Percentiles rank a stretch among this genome's conserved stretches.
phyloP scores from a whole-genome alignment of 192 early-diverging fungal genomes.

The Phycomyces blakesleeanus region DNA sequence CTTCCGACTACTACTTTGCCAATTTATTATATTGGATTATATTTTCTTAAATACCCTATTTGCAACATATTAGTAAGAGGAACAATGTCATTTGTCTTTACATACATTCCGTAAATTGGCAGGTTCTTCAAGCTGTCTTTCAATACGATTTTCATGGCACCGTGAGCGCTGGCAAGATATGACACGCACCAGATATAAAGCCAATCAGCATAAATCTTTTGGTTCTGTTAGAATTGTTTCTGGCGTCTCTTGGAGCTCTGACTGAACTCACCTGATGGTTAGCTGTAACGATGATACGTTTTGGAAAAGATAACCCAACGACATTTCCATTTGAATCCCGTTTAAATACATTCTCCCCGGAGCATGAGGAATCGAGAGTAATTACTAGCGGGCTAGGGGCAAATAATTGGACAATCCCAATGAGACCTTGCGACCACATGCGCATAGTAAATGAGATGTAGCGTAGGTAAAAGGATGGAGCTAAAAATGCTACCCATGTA shows the following conservation, averaged over 20 bases:
- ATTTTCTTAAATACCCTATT: conserved; percentile 3
- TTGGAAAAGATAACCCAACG: conserved; percentile 42
- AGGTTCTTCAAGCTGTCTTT: conserved; percentile 77
- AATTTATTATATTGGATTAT: background rate
- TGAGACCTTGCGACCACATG: conserved; percentile 36
- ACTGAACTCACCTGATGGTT: conserved; percentile 52
- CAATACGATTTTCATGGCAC: conserved; percentile 87
- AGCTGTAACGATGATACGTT: conserved; percentile 43
- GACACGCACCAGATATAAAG: conserved; percentile 66
- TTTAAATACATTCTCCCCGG: conserved; percentile 11
- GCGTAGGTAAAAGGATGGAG: background rate
- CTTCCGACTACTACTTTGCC: too few relatives aligned
- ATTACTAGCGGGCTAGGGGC: conserved; percentile 47
- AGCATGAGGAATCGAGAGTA: conserved; percentile 35
- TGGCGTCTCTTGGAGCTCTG: background rate
- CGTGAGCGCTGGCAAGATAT: conserved; percentile 69
- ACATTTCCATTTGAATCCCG: conserved; percentile 21
- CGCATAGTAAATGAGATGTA: conserved; percentile 22
- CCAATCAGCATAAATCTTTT: conserved; percentile 63
- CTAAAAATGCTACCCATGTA: background rate
- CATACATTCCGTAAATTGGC: conserved; percentile 83
- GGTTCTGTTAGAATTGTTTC: background rate
- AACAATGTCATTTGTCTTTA: background rate
- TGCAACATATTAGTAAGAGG: background rate
- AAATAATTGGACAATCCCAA: conserved; percentile 48